Conservation (phyloP, 2,329 filamentous ascomycete genomes). For the Talaromyces sp. region DNA sequence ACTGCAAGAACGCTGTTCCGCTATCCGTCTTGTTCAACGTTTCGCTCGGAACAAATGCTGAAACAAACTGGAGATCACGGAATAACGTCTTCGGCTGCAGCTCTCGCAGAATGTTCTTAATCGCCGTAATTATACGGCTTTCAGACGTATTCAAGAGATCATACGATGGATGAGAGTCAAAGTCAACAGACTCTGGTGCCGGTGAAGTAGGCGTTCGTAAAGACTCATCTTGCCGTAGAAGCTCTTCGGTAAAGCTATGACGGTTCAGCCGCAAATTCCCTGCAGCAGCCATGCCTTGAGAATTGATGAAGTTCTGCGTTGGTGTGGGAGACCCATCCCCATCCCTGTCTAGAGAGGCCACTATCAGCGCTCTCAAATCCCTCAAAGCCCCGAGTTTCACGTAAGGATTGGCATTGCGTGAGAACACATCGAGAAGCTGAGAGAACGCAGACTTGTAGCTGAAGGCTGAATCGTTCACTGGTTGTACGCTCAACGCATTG, state of each 20-base stretch:
- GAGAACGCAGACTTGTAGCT: slow-evolving; percentile 79
- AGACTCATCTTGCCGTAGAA: slow-evolving; percentile 23
- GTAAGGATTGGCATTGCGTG: slow-evolving; percentile 83
- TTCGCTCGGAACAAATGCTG: slow-evolving; percentile 59
- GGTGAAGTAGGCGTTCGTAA: slow-evolving; percentile 27
- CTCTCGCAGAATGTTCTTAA: slow-evolving; percentile 66
- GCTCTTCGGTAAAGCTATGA: slow-evolving; percentile 35
- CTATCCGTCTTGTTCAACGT: slow-evolving; percentile 59
- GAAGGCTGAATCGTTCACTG: slow-evolving; percentile 53
- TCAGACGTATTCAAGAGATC: slow-evolving; percentile 57
- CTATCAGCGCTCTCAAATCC: slow-evolving; percentile 78
- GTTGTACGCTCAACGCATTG: slow-evolving; percentile 26
- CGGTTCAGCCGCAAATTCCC: slow-evolving; percentile 26
- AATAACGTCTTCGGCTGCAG: slow-evolving; percentile 78
- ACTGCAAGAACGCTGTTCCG: slow-evolving; percentile 84
- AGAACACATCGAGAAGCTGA: slow-evolving; percentile 79
- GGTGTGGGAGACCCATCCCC: slow-evolving; percentile 37
- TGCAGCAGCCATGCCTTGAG: slow-evolving; percentile 16
- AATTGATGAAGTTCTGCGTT: slow-evolving; percentile 6
- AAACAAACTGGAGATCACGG: slow-evolving; percentile 73
- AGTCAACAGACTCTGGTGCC: slow-evolving; percentile 32
- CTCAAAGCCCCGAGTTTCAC: slow-evolving; percentile 79
- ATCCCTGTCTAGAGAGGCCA: slow-evolving; percentile 67
- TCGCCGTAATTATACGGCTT: slow-evolving; percentile 61
- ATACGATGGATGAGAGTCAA: slow-evolving; percentile 41